Evolutionary conservation across 2,329 filamentous ascomycete species (phyloP).

Genomic region (Alternaria gansuensis): DNA sequence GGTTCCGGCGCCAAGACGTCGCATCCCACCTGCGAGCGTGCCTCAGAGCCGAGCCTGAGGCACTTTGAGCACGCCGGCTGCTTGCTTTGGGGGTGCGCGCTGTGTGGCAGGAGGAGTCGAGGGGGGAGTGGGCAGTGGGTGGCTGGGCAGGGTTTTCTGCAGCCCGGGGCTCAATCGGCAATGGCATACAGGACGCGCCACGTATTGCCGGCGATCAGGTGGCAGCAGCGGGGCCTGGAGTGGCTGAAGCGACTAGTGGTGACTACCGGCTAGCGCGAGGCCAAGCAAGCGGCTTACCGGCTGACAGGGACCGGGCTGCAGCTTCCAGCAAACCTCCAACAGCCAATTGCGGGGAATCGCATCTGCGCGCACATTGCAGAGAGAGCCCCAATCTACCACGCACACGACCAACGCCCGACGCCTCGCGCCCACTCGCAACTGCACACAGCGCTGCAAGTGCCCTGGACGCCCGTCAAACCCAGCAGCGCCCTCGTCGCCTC

Average conservation of each 20-base stretch:
- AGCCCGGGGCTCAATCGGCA: neutral
- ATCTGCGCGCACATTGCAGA: conserved; percentile 30
- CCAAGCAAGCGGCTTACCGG: conserved; percentile 25
- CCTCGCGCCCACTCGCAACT: conserved; percentile 14
- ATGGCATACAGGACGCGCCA: conserved; percentile 1
- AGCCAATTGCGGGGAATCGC: conserved; percentile 43
- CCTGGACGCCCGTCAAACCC: conserved; percentile 16
- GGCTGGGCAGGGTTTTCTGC: conserved; percentile 12
- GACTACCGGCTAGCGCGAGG: conserved; percentile 5
- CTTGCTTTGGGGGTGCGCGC: conserved; percentile 28
- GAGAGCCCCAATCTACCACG: conserved; percentile 17
- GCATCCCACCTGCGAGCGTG: conserved; percentile 34
- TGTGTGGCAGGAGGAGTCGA: conserved; percentile 21
- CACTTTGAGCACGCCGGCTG: conserved; percentile 26
- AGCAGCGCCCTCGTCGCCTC: conserved; percentile 13
- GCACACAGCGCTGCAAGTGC: conserved; percentile 12
- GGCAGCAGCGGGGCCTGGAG: neutral
- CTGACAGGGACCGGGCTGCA: conserved; percentile 25
- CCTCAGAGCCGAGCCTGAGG: conserved; percentile 31
- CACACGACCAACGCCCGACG: conserved; percentile 28
- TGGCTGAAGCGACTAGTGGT: conserved; percentile 8
- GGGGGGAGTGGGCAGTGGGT: conserved; percentile 14
- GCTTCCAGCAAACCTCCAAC: conserved; percentile 32
- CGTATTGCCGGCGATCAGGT: conserved; percentile 3
- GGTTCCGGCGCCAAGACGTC: conserved; percentile 31